These are phyloP conservation scores for Stropharia rugosoannulata DNA, from an alignment of 768 basidiomycete species.

Conservation along the genomic window DNA sequence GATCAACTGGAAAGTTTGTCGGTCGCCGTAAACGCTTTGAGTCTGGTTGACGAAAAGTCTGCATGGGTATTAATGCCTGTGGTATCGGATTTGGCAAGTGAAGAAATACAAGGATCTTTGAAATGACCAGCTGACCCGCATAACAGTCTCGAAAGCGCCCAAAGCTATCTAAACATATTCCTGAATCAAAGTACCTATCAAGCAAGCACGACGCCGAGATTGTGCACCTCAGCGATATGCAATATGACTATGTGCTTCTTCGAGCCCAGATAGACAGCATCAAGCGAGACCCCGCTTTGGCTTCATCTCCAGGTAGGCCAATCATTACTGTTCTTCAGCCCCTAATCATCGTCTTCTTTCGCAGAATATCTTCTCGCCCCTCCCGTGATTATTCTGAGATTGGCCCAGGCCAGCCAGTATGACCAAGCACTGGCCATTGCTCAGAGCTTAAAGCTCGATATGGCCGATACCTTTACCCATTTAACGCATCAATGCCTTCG, in stretches of 20 bases:
- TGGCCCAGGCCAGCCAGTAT: slow-evolving; percentile 78
- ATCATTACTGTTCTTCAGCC: slow-evolving; percentile 22
- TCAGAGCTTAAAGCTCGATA: slow-evolving; percentile 74
- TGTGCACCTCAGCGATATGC: slow-evolving; percentile 76
- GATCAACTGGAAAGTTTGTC: slow-evolving; percentile 80
- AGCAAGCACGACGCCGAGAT: slow-evolving; percentile 75
- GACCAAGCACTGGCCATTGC: slow-evolving; percentile 79
- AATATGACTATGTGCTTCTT: slow-evolving; percentile 74
- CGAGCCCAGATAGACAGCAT: slow-evolving; percentile 77
- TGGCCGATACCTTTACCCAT: slow-evolving; percentile 81
- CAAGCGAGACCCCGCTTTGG: slow-evolving; percentile 59
- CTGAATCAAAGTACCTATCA: slow-evolving; percentile 64
- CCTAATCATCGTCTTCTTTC: slow-evolving; percentile 10
- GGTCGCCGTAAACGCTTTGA: slow-evolving; percentile 86
- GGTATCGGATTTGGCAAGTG: slow-evolving; percentile 50
- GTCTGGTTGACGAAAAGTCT: slow-evolving; percentile 75
- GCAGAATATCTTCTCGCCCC: slow-evolving; percentile 56
- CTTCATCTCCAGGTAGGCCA: slow-evolving; percentile 63
- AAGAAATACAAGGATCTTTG: slow-evolving; percentile 10
- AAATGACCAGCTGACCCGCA: slow-evolving; percentile 9
- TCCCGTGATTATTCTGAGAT: slow-evolving; percentile 68
- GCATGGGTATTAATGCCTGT: slow-evolving; percentile 80
- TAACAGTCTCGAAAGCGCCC: slow-evolving; percentile 67
- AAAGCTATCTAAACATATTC: slow-evolving; percentile 72
- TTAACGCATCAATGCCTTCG: slow-evolving; percentile 79